phyloP scores from a whole-genome alignment of 805 yeast genomes.

The Wickerhamomyces queroliae region DNA sequence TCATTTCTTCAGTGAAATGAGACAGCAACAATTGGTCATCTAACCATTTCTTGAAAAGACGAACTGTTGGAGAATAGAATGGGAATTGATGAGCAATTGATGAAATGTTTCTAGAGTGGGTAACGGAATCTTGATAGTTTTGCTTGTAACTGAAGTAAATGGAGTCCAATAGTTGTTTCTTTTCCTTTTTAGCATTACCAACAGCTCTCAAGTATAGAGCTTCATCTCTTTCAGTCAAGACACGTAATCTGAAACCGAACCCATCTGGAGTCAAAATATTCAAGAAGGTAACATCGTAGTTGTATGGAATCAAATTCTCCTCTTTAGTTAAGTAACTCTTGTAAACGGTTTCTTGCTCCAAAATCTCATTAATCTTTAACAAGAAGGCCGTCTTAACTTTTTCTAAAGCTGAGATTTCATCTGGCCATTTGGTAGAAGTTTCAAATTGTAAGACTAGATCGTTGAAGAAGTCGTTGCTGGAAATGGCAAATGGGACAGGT shows the following conservation, averaged over 20 bases:
- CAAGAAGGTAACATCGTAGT: conserved; percentile 49
- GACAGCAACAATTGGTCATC: conserved; percentile 70
- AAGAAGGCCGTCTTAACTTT: conserved; percentile 88
- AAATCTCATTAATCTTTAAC: conserved; percentile 54
- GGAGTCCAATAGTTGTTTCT: conserved; percentile 51
- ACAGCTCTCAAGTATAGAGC: conserved; percentile 66
- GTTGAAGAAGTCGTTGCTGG: conserved; percentile 74
- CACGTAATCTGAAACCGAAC: conserved; percentile 73
- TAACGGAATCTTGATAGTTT: conserved; percentile 58
- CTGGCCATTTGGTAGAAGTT: conserved; percentile 92
- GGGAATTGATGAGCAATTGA: conserved; percentile 68
- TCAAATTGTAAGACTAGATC: conserved; percentile 85
- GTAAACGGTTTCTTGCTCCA: conserved; percentile 44
- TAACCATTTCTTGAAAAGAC: conserved; percentile 87
- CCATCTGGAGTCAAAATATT: conserved; percentile 84
- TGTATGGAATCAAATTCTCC: conserved; percentile 55
- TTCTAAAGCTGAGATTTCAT: conserved; percentile 78
- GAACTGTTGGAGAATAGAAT: conserved; percentile 69
- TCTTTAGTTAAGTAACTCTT: conserved; percentile 61
- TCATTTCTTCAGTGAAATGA: conserved; percentile 71
- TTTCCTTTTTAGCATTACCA: conserved; percentile 54
- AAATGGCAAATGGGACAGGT: conserved; percentile 77
- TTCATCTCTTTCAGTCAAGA: conserved; percentile 82
- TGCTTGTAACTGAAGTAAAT: conserved; percentile 59
- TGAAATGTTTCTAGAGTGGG: conserved; percentile 77